Conservation (phyloP, 305 asterid species). For the Petunia hybrid region DNA sequence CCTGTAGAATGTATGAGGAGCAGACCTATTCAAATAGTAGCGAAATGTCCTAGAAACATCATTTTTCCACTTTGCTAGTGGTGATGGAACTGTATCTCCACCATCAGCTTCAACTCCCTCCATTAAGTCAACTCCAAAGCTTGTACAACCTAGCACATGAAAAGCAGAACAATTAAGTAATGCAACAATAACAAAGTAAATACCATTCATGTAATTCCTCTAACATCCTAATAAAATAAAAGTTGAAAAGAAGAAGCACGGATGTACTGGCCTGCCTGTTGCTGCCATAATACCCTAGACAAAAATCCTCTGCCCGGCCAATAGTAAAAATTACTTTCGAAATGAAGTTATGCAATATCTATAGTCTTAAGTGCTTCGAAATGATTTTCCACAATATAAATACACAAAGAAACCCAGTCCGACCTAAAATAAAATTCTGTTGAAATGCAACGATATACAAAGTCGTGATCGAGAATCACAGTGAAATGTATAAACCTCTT, state of each 20-base stretch:
- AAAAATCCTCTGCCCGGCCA: background rate
- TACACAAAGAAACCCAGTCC: too few relatives aligned
- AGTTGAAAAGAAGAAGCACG: background rate
- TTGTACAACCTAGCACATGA: slow-evolving; percentile 24
- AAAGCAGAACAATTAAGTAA: slow-evolving; percentile 13
- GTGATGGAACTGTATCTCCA: slow-evolving; percentile 44
- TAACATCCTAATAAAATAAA: slow-evolving; percentile 24
- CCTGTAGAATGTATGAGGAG: slow-evolving; percentile 57
- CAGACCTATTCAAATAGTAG: slow-evolving; percentile 59
- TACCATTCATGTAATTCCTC: background rate
- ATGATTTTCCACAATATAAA: too few relatives aligned
- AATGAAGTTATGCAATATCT: background rate
- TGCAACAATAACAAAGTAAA: background rate
- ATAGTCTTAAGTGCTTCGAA: too few relatives aligned
- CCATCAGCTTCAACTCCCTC: slow-evolving; percentile 48
- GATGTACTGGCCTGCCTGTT: background rate
- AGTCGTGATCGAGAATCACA: too few relatives aligned
- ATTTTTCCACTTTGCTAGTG: slow-evolving; percentile 58
- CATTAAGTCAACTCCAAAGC: slow-evolving; percentile 42
- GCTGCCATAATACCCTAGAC: slow-evolving; percentile 17
- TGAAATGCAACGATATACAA: too few relatives aligned
- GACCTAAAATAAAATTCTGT: too few relatives aligned
- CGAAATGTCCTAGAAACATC: slow-evolving; percentile 60
- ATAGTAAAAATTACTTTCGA: too few relatives aligned
- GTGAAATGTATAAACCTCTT: too few relatives aligned